Conservation (phyloP, 371 early-diverging fungal genomes). For the Mortierella sp. region DNA sequence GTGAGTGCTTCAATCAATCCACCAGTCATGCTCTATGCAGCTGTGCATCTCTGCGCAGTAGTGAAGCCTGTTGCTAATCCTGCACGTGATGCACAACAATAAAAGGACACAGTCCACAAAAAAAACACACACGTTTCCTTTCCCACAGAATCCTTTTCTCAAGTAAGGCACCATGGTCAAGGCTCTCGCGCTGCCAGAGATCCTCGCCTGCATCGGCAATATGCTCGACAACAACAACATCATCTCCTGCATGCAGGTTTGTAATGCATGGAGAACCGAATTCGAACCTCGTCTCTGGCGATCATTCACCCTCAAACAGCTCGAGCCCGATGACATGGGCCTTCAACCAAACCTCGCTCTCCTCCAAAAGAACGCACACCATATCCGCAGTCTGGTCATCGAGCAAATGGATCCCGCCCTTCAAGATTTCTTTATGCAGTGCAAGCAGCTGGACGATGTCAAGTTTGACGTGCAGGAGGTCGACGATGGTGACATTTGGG, state of each 20-base stretch:
- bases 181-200: constrained; percentile 32
- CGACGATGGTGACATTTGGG: constrained; percentile 6
- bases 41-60: no score
- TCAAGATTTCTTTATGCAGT: constrained; percentile 14
- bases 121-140: not conserved
- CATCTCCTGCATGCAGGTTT: constrained; percentile 25
- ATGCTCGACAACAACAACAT: not conserved
- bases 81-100: no score
- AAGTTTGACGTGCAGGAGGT: not conserved
- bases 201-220: constrained; percentile 20
- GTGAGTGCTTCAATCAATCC: no score
- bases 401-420: constrained; percentile 14
- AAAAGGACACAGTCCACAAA: no score
- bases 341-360: constrained; percentile 3
- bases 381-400: constrained; percentile 19
- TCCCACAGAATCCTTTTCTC: not conserved
- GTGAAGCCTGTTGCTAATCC: no score
- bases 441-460: constrained; percentile 18
- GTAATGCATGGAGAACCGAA: constrained; percentile 22
- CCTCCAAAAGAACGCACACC: constrained; percentile 20
- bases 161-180: constrained; percentile 11
- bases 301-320: constrained; percentile 9
- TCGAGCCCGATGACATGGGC: not conserved
- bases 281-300: constrained; percentile 37
- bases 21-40: no score